Percentiles rank a stretch among this genome's conserved stretches.
phyloP scores from a whole-genome alignment of 2,329 filamentous ascomycete genomes.

The Monilinia aucupariae region DNA sequence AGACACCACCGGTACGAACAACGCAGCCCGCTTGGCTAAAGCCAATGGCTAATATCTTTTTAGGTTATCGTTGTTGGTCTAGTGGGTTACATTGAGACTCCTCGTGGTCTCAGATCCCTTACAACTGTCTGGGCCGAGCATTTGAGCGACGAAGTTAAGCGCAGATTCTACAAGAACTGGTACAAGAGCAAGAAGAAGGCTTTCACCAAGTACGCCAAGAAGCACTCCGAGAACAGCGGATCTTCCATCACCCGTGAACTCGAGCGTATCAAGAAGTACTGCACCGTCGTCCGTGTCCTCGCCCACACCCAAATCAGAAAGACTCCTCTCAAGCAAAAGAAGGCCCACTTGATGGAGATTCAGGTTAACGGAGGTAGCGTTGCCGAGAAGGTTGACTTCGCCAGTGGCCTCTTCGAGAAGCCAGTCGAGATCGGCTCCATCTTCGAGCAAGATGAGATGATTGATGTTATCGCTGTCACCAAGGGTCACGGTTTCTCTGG shows the following conservation, averaged over 20 bases:
- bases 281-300: conserved; percentile 97
- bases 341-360: conserved; percentile 99
- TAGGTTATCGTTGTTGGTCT: conserved; percentile 99
- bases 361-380: conserved; percentile 98
- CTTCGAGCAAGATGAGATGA: conserved; percentile 99
- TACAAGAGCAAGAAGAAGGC: conserved; percentile 99
- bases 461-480: conserved; percentile 98
- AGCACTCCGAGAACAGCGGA: conserved; percentile 92
- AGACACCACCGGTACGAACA: conserved; percentile 92
- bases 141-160: conserved; percentile 96
- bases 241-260: conserved; percentile 92
- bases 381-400: conserved; percentile 95
- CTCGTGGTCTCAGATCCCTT: conserved; percentile 97
- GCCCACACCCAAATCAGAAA: conserved; percentile 99
- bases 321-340: conserved; percentile 99
- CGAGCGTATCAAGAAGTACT: conserved; percentile 99
- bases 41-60: conserved; percentile 64
- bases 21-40: conserved; percentile 73
- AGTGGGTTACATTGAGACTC: conserved; percentile 99
- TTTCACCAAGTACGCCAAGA: conserved; percentile 99
- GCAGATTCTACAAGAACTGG: conserved; percentile 99
- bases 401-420: conserved; percentile 97
- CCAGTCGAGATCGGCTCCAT: conserved; percentile 85
- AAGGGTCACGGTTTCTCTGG: conserved; percentile 98
- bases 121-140: conserved; percentile 99